Base-by-base conservation (phyloP, 2,329 filamentous ascomycete species). In the Ophiocordyceps sinensis region DNA sequence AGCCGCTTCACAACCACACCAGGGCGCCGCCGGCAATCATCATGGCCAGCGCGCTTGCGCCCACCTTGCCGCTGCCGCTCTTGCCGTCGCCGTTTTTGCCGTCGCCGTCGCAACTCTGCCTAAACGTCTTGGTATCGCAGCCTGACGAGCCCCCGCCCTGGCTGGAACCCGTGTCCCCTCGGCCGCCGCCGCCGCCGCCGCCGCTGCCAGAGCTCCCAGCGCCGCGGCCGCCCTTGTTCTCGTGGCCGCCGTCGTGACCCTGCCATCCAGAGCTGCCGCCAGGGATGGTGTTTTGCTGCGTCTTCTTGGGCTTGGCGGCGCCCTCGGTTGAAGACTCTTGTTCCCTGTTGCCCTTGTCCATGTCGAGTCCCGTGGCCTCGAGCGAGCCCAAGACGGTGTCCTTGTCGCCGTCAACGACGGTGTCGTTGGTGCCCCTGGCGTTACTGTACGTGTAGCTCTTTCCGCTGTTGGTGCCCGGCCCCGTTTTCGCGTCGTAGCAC, bases 361-460 rank as follows among this genome's bases (percentile, higher is more conserved):
- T 85, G 56, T 96, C 72, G 35, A 80, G 71, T 40, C 91, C 91
- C 2, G 83, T 85, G n/a, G 78, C 88, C 41, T 79, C 65, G 47
- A 96, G 75, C 21, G 84, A 91, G 48, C 77, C 80, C 28, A 98
- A 71, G 12, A 86, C 66, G 39, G 87, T 91, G 39, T 68, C 58
- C 57, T 87, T 79, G 60, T 88, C 66, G 49, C 81, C 79, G 54
- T 93, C 79, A 40, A 78, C 64, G 43, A 96, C 73, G 1, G 85
- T 84, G 60, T 82, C 66, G 65, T 94, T 89, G 43, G 82, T 81
- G 43, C 72, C 84, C 1, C 62, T 60, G 19, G 58, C 53, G 53
- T 75, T 67, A 46, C 73, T 80, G 69, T 84, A 94, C 49, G 77
- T 74, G 71, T 96, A 98, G 21, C 80, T 79, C 49, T 68, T 73